Evolutionary conservation across 2,329 filamentous ascomycete species (phyloP).

Genomic region (Aspergillus quadricinctus): DNA sequence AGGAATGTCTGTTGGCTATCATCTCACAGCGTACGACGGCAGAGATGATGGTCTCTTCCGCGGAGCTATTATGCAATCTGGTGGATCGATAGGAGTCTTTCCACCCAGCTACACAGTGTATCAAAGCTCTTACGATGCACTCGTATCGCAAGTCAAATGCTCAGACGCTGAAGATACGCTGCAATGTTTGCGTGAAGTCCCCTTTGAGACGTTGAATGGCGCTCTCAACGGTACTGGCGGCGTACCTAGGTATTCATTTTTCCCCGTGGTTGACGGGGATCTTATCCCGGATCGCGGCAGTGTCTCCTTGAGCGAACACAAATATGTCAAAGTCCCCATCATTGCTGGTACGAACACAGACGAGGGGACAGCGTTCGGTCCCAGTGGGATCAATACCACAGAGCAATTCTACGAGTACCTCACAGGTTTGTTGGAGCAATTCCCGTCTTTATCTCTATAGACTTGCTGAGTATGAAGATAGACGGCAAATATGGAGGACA

Average conservation of each 20-base stretch:
- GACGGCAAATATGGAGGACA: constrained; percentile 17
- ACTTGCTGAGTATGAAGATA: constrained; percentile 4
- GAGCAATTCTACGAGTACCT: constrained; percentile 48
- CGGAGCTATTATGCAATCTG: constrained; percentile 48
- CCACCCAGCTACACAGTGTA: constrained; percentile 36
- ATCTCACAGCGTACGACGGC: constrained; percentile 53
- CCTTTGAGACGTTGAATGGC: constrained; percentile 56
- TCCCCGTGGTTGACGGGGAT: constrained; percentile 53
- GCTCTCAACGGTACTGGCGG: constrained; percentile 45
- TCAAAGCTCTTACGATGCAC: constrained; percentile 54
- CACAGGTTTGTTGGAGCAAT: constrained; percentile 17
- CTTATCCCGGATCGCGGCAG: constrained; percentile 52
- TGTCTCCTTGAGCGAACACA: constrained; percentile 52
- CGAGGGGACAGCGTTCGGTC: constrained; percentile 58
- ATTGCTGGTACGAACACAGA: constrained; percentile 62
- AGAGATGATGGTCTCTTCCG: constrained; percentile 53
- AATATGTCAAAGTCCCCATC: constrained; percentile 61
- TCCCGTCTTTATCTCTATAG: neutral
- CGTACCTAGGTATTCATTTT: constrained; percentile 30
- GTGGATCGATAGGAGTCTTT: constrained; percentile 48
- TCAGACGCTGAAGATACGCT: constrained; percentile 53
- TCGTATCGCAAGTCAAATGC: constrained; percentile 60
- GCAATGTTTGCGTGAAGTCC: constrained; percentile 59
- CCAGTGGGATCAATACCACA: constrained; percentile 51
- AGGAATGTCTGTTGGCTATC: constrained; percentile 47